A percentile compares a stretch with the other conserved stretches of the same genome.
phyloP scores from a whole-genome alignment of 139 green algal species.

The Ettlia oleoabundans region DNA sequence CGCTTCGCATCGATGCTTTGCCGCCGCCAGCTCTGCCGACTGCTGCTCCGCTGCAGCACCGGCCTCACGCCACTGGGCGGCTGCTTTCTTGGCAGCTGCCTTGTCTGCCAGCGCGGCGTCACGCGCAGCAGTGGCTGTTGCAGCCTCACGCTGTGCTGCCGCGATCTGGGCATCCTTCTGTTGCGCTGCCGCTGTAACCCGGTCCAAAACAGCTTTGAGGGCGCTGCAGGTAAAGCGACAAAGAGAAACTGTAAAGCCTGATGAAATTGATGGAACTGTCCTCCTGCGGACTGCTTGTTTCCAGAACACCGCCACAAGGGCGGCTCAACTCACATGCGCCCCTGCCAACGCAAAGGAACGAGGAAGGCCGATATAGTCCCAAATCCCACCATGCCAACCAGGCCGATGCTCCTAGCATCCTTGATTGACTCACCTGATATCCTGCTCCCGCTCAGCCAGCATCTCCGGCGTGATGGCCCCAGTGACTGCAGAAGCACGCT shows the following conservation, averaged over 20 bases:
- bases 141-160: not conserved
- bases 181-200: slow-evolving; percentile 14
- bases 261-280: not conserved
- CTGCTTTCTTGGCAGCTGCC: not conserved
- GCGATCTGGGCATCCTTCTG: slow-evolving; percentile 22
- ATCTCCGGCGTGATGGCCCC: not conserved
- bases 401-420: too few species aligned
- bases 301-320: too few species aligned
- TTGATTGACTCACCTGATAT: slow-evolving; percentile 37
- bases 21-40: not conserved
- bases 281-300: too few species aligned
- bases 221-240: not conserved
- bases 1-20: not conserved
- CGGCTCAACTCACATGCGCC: too few species aligned
- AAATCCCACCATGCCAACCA: too few species aligned
- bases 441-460: not conserved
- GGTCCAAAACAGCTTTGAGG: slow-evolving; percentile 24
- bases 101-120: slow-evolving; percentile 3
- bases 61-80: not conserved
- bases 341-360: too few species aligned
- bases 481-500: not conserved
- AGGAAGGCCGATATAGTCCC: too few species aligned
- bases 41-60: not conserved
- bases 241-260: not conserved
- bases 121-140: not conserved